Evolutionary conservation across 106 monocot species (phyloP), one percentile per base, ranked within the genome.

Genomic region (Apostasia ramifera): DNA sequence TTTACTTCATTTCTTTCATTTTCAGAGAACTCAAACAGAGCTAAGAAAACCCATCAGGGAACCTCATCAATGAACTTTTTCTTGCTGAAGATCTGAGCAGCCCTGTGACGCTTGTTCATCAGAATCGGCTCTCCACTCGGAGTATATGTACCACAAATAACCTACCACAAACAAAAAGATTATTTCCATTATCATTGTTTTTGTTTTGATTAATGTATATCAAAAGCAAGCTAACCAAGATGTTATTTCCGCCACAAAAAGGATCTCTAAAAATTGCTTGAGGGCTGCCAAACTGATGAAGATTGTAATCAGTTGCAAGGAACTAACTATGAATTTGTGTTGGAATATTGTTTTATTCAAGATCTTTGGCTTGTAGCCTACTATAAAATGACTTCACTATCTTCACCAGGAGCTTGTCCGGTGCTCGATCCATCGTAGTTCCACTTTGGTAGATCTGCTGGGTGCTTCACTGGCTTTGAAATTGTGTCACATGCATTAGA

Each of bases 311-410:
- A 1, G 11, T 60, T 60, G 0, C 5, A 37, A 57, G 10, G 2
- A 40, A 60, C 5, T 39, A 60, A 60, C 40, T 39, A 60, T 38
- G 59, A 39, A 64, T 44, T 11, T 42, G 42, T 61, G 40, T 38
- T 14, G 10, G 52, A 0, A 52, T 4, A 52, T 10, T 6, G 52
- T 6, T 4, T 6, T 6, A 52, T 52, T 52, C 10, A 52, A 52
- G 52, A 10, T 52, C 10, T 52, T 6, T 52, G 52, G 52, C 52
- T 6, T 4, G 7, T 6, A 52, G 14, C 80, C 65, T 84, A 93
- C 92, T 93, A 93, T 71, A 93, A 71, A 44, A 93, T 93, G 57
- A 93, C 92, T 93, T 93, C 92, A 73, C 92, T 93, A 66, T 93
- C 92, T 75, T 93, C 26, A 26, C 26, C 26, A 26, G 26, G 26